phyloP scores from a whole-genome alignment of 2,329 filamentous ascomycete species.

The Cladosporium sp. region DNA sequence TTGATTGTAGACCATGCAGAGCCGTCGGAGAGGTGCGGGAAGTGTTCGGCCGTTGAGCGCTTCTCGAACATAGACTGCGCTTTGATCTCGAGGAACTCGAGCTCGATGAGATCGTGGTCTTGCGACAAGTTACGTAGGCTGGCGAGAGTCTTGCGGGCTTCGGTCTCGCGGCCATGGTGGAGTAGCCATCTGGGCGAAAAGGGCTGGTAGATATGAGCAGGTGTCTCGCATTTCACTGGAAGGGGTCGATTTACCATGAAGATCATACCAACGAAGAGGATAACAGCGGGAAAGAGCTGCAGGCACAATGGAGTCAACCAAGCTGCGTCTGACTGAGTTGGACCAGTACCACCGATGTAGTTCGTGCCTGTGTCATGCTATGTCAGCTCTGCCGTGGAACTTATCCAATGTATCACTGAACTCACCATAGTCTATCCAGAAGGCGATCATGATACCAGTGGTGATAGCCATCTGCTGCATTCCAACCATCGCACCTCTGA shows the following conservation, averaged over 20 bases:
- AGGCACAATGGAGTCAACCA: conserved; percentile 72
- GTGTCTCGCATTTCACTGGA: not conserved
- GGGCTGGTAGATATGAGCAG: conserved; percentile 46
- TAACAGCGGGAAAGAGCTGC: conserved; percentile 62
- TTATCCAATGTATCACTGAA: conserved; percentile 19
- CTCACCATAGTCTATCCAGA: conserved; percentile 39
- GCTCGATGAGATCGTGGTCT: conserved; percentile 64
- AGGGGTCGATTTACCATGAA: conserved; percentile 29
- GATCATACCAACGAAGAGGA: conserved; percentile 66
- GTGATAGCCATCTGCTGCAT: conserved; percentile 62
- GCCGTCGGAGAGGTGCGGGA: conserved; percentile 59
- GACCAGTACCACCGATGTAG: conserved; percentile 53
- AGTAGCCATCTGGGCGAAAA: conserved; percentile 74
- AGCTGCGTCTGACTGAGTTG: conserved; percentile 59
- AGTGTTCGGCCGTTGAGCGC: conserved; percentile 61
- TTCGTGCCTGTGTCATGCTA: conserved; percentile 25
- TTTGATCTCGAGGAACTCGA: conserved; percentile 81
- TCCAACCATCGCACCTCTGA: conserved; percentile 62
- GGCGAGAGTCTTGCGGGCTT: conserved; percentile 61
- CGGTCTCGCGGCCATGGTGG: conserved; percentile 64
- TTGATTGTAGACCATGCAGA: conserved; percentile 60
- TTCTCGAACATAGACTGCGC: conserved; percentile 76
- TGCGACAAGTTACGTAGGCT: conserved; percentile 57
- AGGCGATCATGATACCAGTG: conserved; percentile 54
- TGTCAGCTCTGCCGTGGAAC: not conserved